phyloP scores from a whole-genome alignment of 441 rosid genomes.

The Jatropha multifida region DNA sequence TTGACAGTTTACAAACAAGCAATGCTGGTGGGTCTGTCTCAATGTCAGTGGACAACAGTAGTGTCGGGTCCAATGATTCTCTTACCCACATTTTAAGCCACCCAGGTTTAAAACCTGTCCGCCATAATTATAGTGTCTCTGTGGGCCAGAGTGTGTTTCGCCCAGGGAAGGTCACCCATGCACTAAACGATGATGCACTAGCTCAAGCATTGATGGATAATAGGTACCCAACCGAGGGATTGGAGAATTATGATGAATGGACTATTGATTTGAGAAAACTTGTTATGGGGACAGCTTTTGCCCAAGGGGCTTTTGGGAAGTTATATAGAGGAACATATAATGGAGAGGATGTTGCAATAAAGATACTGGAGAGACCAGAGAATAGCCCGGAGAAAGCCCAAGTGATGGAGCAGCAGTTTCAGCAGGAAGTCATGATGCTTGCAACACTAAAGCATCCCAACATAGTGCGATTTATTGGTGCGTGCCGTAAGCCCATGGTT shows the following conservation, averaged over 20 bases:
- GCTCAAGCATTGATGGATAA: constrained; percentile 82
- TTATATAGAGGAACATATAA: constrained; percentile 87
- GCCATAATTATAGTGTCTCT: constrained; percentile 43
- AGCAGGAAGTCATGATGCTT: constrained; percentile 96
- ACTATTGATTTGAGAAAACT: constrained; percentile 86
- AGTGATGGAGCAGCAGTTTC: constrained; percentile 92
- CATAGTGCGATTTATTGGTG: constrained; percentile 91
- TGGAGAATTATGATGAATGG: constrained; percentile 82
- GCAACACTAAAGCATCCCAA: constrained; percentile 81
- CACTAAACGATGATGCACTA: constrained; percentile 78
- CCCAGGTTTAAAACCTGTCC: constrained; percentile 70
- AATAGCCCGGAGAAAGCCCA: constrained; percentile 66
- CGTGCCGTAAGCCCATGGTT: constrained; percentile 84
- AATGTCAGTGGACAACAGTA: constrained; percentile 87
- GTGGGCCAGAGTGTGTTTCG: constrained; percentile 74
- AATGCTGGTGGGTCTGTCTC: constrained; percentile 86
- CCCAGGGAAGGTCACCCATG: constrained; percentile 70
- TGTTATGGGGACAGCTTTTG: constrained; percentile 87
- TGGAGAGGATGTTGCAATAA: constrained; percentile 91
- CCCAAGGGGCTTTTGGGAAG: constrained; percentile 98
- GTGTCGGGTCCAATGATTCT: constrained; percentile 87
- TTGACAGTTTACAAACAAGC: constrained; percentile 82
- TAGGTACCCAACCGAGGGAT: constrained; percentile 59
- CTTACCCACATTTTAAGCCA: constrained; percentile 79
- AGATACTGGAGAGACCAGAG: constrained; percentile 86